Percentiles rank a stretch among this genome's conserved stretches.
Conservation (phyloP, 768 basidiomycete genomes). For the Pulveroboletus sp. region DNA sequence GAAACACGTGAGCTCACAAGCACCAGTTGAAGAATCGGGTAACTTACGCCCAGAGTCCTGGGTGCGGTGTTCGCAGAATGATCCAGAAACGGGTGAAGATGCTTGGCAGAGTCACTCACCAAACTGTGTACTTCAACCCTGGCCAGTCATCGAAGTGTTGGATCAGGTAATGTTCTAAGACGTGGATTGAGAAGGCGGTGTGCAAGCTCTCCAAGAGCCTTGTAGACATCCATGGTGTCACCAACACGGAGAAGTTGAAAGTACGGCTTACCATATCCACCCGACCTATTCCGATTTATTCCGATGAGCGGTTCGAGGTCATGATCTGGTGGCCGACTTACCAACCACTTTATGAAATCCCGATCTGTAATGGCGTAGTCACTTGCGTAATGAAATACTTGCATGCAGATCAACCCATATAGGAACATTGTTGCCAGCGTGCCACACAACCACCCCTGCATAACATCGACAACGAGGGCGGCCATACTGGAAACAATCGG, state of each 20-base stretch:
- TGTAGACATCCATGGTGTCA: too few species aligned
- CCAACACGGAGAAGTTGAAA: neutral
- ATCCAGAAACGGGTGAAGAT: neutral
- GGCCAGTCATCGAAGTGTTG: conserved; percentile 9
- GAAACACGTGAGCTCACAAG: neutral
- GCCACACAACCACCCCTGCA: conserved; percentile 14
- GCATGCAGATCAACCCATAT: conserved; percentile 17
- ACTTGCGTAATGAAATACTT: conserved; percentile 11
- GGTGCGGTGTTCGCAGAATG: neutral
- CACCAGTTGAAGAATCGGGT: neutral
- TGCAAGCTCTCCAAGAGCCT: conserved; percentile 16
- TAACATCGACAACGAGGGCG: neutral
- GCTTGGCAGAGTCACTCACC: conserved; percentile 7
- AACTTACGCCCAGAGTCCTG: conserved; percentile 14
- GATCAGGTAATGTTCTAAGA: conserved; percentile 15
- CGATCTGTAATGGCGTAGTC: conserved; percentile 7
- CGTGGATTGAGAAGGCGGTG: conserved; percentile 12
- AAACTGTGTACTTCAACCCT: conserved; percentile 1
- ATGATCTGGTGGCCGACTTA: conserved; percentile 8
- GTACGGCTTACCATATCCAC: conserved; percentile 8
- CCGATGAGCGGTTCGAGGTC: neutral
- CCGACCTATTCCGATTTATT: conserved; percentile 3
- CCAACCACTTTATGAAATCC: conserved; percentile 9
- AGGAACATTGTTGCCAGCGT: conserved; percentile 7
- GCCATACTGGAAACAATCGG: conserved; percentile 1